Evolutionary conservation across 1,284 basidiomycete genomes (phyloP), one percentile per base, ranked within the genome.

Genomic region (Apiotrichum veenhuisii): DNA sequence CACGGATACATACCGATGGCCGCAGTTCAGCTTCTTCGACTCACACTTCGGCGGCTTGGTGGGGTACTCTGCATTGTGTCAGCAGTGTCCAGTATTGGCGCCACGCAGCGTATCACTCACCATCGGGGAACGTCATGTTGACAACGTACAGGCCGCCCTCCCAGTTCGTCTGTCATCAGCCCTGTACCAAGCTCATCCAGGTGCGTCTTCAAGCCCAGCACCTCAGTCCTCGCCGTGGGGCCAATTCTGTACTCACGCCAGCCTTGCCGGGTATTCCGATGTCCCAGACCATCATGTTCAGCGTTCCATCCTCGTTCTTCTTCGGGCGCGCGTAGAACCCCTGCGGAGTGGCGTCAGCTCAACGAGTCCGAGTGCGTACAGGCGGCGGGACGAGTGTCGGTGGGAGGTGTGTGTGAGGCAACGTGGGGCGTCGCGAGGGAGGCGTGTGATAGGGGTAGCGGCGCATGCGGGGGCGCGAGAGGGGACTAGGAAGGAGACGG

Each of bases 271-370:
- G 91, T 67, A 94, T 94, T 46, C 91, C 96, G 8, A 96, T 92
- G 75, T 99, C 96, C 96, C 96, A 99, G 70, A 90, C 86, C 84
- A 98, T 86, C 54, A 99, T 82, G 77, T 98, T 94, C 82, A 98
- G 86, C 4, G 92, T 89, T 30, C 94, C 93, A 78, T 98, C 95
- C 41, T 85, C 75, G 37, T 85, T 83, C 78, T 98, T 98, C 50
- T 83, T 80, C 27, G 95, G 95, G 72, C 91, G 88, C 47, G 95
- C 95, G 71, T 89, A 97, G 80, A 98, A 98, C 66, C 94, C 94
- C 95, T 98, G 30, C n/a, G n/a, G n/a, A n/a, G 72, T 15, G 33
- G 18, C 17, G 37, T 43, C 37, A 43, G 37, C n/a, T n/a, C 41
- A 47, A 30, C 25, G 30, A 1, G 3, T 30, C 27, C n/a, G n/a